A percentile compares a stretch with the other conserved stretches of the same genome.
Conservation (phyloP, 768 basidiomycete species). For the Lentinula aciculospora region DNA sequence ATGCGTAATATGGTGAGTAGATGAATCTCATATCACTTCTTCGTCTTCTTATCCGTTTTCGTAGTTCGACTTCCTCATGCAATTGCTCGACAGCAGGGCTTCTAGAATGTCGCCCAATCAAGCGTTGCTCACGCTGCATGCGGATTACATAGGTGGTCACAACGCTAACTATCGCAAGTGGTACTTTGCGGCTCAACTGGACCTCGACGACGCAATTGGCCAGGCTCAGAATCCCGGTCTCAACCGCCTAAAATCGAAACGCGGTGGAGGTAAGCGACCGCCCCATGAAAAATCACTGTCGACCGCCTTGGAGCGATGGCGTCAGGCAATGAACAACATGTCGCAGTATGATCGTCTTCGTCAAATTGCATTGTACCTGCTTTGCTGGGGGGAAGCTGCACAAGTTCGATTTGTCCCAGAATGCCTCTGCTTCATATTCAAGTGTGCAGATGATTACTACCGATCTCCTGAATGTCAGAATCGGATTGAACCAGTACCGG, state of each 20-base stretch:
- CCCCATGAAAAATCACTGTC: slow-evolving; percentile 62
- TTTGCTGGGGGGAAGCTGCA: slow-evolving; percentile 98
- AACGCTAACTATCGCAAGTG: slow-evolving; percentile 99
- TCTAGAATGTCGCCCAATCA: slow-evolving; percentile 97
- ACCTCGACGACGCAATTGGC: slow-evolving; percentile 96
- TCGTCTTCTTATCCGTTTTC: slow-evolving; percentile 2
- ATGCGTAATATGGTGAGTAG: slow-evolving; percentile 86
- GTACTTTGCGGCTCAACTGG: slow-evolving; percentile 99
- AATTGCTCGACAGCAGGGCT: slow-evolving; percentile 91
- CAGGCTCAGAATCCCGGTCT: slow-evolving; percentile 89
- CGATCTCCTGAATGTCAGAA: slow-evolving; percentile 98
- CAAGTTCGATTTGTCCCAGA: slow-evolving; percentile 97
- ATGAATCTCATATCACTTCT: neutral
- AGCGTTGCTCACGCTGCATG: slow-evolving; percentile 91
- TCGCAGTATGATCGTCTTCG: slow-evolving; percentile 95
- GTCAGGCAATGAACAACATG: slow-evolving; percentile 98
- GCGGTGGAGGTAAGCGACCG: slow-evolving; percentile 41
- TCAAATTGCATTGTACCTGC: slow-evolving; percentile 91
- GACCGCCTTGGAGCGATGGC: slow-evolving; percentile 87
- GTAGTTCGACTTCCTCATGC: slow-evolving; percentile 97
- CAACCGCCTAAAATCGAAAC: slow-evolving; percentile 71
- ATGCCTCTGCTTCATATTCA: slow-evolving; percentile 99
- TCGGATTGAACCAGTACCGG: slow-evolving; percentile 85
- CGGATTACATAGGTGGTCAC: slow-evolving; percentile 98
- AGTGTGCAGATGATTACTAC: slow-evolving; percentile 99